phyloP scores from a whole-genome alignment of 306 rosid genomes.

The Malus sylvestris region DNA sequence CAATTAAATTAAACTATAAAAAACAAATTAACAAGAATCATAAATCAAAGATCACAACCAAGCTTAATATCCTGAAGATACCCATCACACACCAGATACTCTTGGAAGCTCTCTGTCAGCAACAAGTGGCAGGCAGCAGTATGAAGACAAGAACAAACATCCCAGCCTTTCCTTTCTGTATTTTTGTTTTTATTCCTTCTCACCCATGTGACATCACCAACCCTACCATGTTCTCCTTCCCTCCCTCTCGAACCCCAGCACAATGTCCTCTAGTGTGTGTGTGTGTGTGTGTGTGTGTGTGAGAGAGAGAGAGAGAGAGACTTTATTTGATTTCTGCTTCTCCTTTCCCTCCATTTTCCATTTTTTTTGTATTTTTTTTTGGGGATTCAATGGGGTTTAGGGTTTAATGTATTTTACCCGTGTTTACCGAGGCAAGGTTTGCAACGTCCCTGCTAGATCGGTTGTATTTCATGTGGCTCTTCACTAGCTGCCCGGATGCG shows the following conservation, averaged over 20 bases:
- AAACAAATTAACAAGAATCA: background rate
- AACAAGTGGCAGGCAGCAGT: background rate
- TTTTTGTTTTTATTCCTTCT: background rate
- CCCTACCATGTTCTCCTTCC: background rate
- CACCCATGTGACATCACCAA: background rate
- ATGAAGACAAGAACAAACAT: background rate
- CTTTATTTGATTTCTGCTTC: background rate
- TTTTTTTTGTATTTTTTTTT: too few species aligned
- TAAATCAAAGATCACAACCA: background rate
- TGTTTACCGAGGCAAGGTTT: background rate
- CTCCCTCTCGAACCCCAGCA: background rate
- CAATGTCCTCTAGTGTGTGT: background rate
- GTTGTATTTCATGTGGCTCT: conserved; percentile 28
- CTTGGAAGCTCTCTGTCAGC: background rate
- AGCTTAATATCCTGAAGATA: background rate
- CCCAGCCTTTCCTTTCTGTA: background rate
- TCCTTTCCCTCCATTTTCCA: background rate
- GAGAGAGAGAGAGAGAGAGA: too few species aligned
- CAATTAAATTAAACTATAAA: background rate
- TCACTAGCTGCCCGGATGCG: conserved; percentile 21
- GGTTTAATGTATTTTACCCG: background rate
- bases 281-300: too few species aligned
- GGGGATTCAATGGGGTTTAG: background rate
- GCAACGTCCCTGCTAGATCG: conserved; percentile 19
- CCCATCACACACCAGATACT: background rate